A percentile compares a stretch with the other conserved stretches of the same genome.
Conservation (phyloP, 2,329 filamentous ascomycete genomes). For the Waltergamsia citrina region DNA sequence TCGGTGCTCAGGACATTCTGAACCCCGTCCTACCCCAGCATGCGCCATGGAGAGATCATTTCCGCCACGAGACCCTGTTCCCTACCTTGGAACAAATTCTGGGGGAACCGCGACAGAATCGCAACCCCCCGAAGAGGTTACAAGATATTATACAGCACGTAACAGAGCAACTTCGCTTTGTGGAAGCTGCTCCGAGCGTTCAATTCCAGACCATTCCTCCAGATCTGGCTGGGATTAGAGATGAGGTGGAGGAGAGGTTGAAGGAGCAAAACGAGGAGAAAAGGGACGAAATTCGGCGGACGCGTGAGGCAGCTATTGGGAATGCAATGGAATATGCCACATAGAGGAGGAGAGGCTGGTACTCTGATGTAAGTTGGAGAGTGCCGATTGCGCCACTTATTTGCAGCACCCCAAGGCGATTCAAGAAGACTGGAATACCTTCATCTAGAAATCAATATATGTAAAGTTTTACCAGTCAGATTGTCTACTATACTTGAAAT, state of each 20-base stretch:
- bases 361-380: too few species aligned
- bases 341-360: too few species aligned
- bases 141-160: conserved; percentile 69
- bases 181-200: conserved; percentile 77
- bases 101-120: conserved; percentile 62
- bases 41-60: conserved; percentile 80
- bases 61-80: conserved; percentile 80
- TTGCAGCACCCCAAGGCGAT: too few species aligned
- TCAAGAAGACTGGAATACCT: too few species aligned
- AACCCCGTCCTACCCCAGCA: conserved; percentile 65
- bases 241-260: conserved; percentile 58
- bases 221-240: conserved; percentile 58
- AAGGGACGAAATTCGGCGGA: conserved; percentile 35
- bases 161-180: conserved; percentile 77
- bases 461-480: too few species aligned
- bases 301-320: conserved; percentile 48
- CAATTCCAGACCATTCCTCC: conserved; percentile 75
- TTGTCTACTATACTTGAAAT: too few species aligned
- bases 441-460: too few species aligned
- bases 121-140: conserved; percentile 69
- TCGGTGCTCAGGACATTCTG: conserved; percentile 63
- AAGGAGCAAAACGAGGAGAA: conserved; percentile 56
- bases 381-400: too few species aligned
- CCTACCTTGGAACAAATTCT: conserved; percentile 70
- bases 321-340: conserved; percentile 49